phyloP scores from a whole-genome alignment of 2,329 filamentous ascomycete genomes.

The Fusarium caatingaense region DNA sequence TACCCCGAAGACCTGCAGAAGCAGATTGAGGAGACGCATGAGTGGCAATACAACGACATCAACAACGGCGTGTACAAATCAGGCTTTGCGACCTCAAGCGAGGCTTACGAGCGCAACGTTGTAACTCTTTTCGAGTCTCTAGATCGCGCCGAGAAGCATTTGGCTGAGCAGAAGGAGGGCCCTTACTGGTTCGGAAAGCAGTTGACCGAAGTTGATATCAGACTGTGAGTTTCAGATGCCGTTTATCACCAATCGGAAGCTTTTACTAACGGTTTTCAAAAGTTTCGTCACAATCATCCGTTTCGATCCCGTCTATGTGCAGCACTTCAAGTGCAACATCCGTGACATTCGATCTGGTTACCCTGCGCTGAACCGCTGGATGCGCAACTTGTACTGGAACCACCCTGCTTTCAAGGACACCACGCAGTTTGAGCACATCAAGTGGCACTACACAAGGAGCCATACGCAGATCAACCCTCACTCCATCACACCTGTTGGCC shows the following conservation, averaged over 20 bases:
- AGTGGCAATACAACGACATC: constrained; percentile 81
- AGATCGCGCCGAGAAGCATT: constrained; percentile 79
- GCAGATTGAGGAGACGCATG: constrained; percentile 80
- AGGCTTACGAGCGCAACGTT: constrained; percentile 83
- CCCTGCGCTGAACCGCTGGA: constrained; percentile 82
- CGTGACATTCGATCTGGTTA: constrained; percentile 87
- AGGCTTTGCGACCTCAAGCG: constrained; percentile 86
- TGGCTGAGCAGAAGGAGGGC: constrained; percentile 60
- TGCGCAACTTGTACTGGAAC: constrained; percentile 88
- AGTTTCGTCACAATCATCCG: constrained; percentile 76
- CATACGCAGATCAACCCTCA: constrained; percentile 74
- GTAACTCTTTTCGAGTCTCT: constrained; percentile 77
- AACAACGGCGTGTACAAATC: constrained; percentile 80
- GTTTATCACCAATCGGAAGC: background rate
- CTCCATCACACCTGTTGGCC: constrained; percentile 85
- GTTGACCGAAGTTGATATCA: constrained; percentile 85
- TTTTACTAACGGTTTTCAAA: constrained; percentile 34
- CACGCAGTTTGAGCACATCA: constrained; percentile 95
- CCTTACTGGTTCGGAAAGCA: constrained; percentile 80
- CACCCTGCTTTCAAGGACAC: constrained; percentile 80
- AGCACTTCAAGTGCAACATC: constrained; percentile 90
- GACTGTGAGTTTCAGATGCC: constrained; percentile 63
- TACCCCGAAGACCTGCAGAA: constrained; percentile 73
- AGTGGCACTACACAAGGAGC: constrained; percentile 75
- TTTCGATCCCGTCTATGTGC: constrained; percentile 84